Base-by-base conservation (phyloP, 139 green algal species). In the Volvox africanus region DNA sequence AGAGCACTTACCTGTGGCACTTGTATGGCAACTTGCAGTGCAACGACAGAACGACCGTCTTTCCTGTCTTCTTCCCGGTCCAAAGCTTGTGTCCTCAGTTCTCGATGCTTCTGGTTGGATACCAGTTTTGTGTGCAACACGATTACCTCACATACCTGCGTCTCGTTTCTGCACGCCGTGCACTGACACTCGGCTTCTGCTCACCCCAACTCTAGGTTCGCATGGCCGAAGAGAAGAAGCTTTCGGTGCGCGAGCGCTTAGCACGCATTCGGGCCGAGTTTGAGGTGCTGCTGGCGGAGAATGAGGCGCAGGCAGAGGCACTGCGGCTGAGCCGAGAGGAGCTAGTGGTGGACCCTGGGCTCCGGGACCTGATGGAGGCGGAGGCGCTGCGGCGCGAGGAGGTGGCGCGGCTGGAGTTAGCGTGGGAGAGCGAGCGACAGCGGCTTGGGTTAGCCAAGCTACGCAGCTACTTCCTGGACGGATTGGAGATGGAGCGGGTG, bases 371-470 rank as follows among this genome's bases (percentile, higher is more conserved):
- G 78, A 88, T 94, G 92, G 83, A 90, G 80, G 85, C 86, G 68
- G 92, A 94, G 85, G 92, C 92, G 35, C 22, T 35, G 50, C 35
- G 36, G 73, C 88, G 93, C 3, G 88, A 93, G 79, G 90, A 93
- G 61, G 93, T 92, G 68, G 93, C 93, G 18, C 88, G 91, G 32
- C 80, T 93, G 88, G 95, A 97, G 93, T 86, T 97, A 67, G 91
- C 90, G n/a, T 97, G 93, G 91, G 96, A 97, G 33, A 95, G 80
- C 17, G 96, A 97, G 88, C 96, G 95, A 93, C 85, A 93, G 79
- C 36, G 86, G 5, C 65, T 97, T 35, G 91, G 91, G 18, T 89
- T 97, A 61, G 81, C 91, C 50, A 97, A 97, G 92, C 89, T 98
- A 24, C 89, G 94, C 30, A n/a, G 80, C 0, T 91, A 91, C 76